Conservation (phyloP, 2,329 filamentous ascomycete genomes). For the Rutstroemia sp. region DNA sequence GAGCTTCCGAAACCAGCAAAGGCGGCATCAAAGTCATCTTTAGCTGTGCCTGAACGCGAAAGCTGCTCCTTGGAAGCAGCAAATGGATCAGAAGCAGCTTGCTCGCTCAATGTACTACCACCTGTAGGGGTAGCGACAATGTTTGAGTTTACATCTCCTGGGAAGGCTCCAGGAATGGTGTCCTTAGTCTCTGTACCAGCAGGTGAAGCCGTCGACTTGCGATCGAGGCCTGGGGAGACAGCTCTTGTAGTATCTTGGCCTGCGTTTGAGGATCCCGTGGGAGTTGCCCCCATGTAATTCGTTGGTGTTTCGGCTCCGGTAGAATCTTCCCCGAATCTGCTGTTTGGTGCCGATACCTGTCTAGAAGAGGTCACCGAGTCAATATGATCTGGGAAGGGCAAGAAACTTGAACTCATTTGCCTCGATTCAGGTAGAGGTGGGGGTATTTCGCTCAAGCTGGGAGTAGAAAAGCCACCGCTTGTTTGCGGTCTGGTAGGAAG, state of each 20-base stretch:
- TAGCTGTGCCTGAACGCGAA: slow-evolving; percentile 41
- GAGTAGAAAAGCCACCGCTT: slow-evolving; percentile 25
- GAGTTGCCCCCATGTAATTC: slow-evolving; percentile 27
- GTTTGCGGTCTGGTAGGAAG: slow-evolving; percentile 20
- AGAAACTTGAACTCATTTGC: slow-evolving; percentile 69
- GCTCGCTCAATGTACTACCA: slow-evolving; percentile 39
- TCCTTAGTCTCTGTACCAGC: slow-evolving; percentile 28
- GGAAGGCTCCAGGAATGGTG: slow-evolving; percentile 45
- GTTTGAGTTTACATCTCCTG: slow-evolving; percentile 38
- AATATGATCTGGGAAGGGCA: slow-evolving; percentile 59
- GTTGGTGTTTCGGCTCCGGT: slow-evolving; percentile 33
- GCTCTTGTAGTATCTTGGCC: slow-evolving; percentile 18
- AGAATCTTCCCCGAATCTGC: slow-evolving; percentile 49
- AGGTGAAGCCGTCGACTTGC: slow-evolving; percentile 26
- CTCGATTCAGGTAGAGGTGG: slow-evolving; percentile 61
- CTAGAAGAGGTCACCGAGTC: slow-evolving; percentile 72
- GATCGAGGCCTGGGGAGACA: slow-evolving; percentile 26
- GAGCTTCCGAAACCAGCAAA: slow-evolving; percentile 63
- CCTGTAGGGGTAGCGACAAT: slow-evolving; percentile 41
- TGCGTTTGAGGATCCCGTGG: slow-evolving; percentile 26
- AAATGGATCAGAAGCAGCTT: slow-evolving; percentile 45
- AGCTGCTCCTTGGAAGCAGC: slow-evolving; percentile 42
- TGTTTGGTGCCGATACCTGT: slow-evolving; percentile 66
- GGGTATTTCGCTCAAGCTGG: slow-evolving; percentile 53
- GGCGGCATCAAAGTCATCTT: slow-evolving; percentile 78